A percentile compares a stretch with the other conserved stretches of the same genome.
phyloP scores from a whole-genome alignment of 2,329 filamentous ascomycete species.

The Plectosphaerella sp. region DNA sequence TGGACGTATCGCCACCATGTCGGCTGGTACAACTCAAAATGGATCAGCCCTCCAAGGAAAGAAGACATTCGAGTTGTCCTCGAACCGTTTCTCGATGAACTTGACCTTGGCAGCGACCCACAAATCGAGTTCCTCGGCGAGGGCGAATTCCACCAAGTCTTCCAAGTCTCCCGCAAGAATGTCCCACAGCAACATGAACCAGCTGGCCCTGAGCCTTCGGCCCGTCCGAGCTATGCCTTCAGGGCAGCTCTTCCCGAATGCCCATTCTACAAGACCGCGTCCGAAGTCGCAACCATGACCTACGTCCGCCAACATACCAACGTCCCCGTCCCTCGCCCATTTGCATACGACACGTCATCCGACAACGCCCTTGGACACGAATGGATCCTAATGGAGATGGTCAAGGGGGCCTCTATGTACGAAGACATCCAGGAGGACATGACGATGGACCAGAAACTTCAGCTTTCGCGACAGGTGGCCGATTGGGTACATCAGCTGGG shows the following conservation, averaged over 20 bases:
- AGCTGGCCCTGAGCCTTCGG: neutral
- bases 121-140: neutral
- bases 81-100: neutral
- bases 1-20: neutral
- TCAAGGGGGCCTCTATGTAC: conserved; percentile 18
- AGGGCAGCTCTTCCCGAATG: conserved; percentile 30
- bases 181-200: neutral
- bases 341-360: conserved; percentile 23
- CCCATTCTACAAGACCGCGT: conserved; percentile 27
- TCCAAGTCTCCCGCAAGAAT: neutral
- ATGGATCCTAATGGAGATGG: conserved; percentile 32
- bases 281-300: conserved; percentile 31
- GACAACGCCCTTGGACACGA: conserved; percentile 31
- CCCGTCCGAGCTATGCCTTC: conserved; percentile 16
- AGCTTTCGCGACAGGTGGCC: neutral
- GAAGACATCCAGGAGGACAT: conserved; percentile 19
- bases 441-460: conserved; percentile 22
- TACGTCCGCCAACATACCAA: conserved; percentile 23
- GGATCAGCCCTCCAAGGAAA: neutral
- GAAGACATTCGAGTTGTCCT: neutral
- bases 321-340: conserved; percentile 26
- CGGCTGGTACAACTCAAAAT: neutral
- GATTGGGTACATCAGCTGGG: neutral
- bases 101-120: neutral
- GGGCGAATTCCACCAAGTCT: neutral